A percentile compares a stretch with the other conserved stretches of the same genome.
Evolutionary conservation across 805 yeast species (phyloP).

Genomic region (Hanseniaspora clermontiae): DNA sequence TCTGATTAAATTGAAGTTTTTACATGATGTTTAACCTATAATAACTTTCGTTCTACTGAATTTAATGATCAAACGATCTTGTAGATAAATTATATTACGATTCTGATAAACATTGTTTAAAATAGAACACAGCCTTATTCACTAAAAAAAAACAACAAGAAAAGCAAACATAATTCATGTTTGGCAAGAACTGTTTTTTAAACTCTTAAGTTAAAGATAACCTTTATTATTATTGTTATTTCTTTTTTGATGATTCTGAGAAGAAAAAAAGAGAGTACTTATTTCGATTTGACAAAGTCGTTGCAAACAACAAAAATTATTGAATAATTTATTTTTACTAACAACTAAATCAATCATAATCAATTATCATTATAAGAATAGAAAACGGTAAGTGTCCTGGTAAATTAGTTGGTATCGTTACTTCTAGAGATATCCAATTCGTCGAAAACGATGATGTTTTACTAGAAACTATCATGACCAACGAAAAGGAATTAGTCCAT

Average conservation of each 20-base stretch:
- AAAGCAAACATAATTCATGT: neutral
- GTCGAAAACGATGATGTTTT: constrained; percentile 54
- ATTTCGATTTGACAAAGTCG: no score
- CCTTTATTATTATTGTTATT: neutral
- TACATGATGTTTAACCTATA: constrained; percentile 11
- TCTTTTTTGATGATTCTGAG: neutral
- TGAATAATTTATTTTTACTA: neutral
- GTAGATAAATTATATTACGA: constrained; percentile 48
- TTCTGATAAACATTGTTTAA: constrained; percentile 27
- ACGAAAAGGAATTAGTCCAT: constrained; percentile 54
- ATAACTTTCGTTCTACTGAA: constrained; percentile 99
- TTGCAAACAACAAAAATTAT: neutral
- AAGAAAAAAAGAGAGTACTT: constrained; percentile 18
- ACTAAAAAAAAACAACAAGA: no score
- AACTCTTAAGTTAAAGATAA: no score
- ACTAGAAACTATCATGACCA: constrained; percentile 76
- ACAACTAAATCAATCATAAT: neutral
- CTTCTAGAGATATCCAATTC: constrained; percentile 95
- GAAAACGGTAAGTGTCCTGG: constrained; percentile 80
- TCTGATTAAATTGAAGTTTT: constrained; percentile 1
- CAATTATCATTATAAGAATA: constrained; percentile 23
- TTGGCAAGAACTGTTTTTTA: neutral
- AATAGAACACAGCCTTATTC: no score
- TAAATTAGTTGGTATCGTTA: constrained; percentile 85
- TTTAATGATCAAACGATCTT: constrained; percentile 83